These are phyloP conservation scores for Inga laurina DNA, from an alignment of 306 rosid genomes.

Conservation along the genomic window DNA sequence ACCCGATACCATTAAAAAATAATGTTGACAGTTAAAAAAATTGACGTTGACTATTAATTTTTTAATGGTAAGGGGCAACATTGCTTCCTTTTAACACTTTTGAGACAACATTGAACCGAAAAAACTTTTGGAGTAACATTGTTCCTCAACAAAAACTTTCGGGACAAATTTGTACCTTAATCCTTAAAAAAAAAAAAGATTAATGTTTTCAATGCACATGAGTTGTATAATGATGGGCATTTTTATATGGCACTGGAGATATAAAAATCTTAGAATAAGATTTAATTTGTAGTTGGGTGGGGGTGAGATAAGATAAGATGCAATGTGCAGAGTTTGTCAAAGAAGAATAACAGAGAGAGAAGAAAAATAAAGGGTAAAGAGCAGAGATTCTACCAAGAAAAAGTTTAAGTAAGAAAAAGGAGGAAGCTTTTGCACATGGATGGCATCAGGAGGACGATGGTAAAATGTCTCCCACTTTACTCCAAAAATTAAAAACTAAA, in stretches of 20 bases:
- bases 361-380: slow-evolving; percentile 26
- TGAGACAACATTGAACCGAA: accelerated
- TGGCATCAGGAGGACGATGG: slow-evolving; percentile 46
- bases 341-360: slow-evolving; percentile 41
- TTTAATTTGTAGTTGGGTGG: background rate
- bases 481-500: background rate
- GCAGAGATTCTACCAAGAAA: slow-evolving; percentile 35
- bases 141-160: accelerated
- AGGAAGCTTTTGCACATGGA: slow-evolving; percentile 50
- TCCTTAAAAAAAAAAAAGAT: too few relatives aligned
- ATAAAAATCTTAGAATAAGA: background rate
- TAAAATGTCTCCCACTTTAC: slow-evolving; percentile 43
- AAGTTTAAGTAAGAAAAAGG: slow-evolving; percentile 33
- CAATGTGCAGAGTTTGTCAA: slow-evolving; percentile 43
- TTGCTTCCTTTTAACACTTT: too few relatives aligned
- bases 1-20: too few relatives aligned
- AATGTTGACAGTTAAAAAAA: too few relatives aligned
- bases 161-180: too few relatives aligned
- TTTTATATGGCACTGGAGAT: background rate
- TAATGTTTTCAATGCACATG: background rate
- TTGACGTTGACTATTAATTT: too few relatives aligned
- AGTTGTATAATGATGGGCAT: background rate
- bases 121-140: too few relatives aligned
- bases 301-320: slow-evolving; percentile 22
- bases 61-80: accelerated